These are phyloP conservation scores for Dysphania ambrosioides DNA, from an alignment of 148 eudicot species.

Conservation along the genomic window DNA sequence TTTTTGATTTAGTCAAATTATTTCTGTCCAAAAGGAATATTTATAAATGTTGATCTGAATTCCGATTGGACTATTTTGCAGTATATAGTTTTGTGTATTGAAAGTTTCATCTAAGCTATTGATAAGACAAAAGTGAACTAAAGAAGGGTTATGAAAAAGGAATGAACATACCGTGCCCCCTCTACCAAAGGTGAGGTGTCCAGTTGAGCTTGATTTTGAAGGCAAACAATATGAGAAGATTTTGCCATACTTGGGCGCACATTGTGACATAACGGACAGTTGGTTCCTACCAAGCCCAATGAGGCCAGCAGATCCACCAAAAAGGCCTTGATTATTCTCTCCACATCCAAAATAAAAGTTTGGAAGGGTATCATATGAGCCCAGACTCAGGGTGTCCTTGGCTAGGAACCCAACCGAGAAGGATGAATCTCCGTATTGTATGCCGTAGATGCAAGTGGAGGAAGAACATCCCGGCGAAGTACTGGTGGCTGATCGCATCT, in stretches of 20 bases:
- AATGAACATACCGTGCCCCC: slow-evolving; percentile 29
- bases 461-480: slow-evolving; percentile 41
- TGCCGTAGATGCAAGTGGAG: slow-evolving; percentile 52
- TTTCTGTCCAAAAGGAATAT: too few relatives aligned
- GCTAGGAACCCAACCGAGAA: slow-evolving; percentile 57
- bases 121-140: too few relatives aligned
- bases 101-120: too few relatives aligned
- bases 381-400: slow-evolving; percentile 44
- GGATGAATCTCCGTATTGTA: slow-evolving; percentile 70
- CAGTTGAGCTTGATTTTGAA: slow-evolving; percentile 35
- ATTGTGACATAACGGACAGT: slow-evolving; percentile 53
- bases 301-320: slow-evolving; percentile 54
- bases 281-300: slow-evolving; percentile 50
- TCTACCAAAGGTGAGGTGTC: slow-evolving; percentile 55
- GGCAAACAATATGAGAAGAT: slow-evolving; percentile 77
- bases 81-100: too few relatives aligned
- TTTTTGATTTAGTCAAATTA: too few relatives aligned
- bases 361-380: slow-evolving; percentile 36
- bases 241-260: slow-evolving; percentile 42
- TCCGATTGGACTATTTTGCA: too few relatives aligned
- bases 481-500: slow-evolving; percentile 48
- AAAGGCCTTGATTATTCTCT: slow-evolving; percentile 62
- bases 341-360: slow-evolving; percentile 61
- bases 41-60: too few relatives aligned
- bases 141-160: background rate